Evolutionary conservation across 495 filamentous ascomycete genomes (phyloP).

Genomic region (Podospora comata): DNA sequence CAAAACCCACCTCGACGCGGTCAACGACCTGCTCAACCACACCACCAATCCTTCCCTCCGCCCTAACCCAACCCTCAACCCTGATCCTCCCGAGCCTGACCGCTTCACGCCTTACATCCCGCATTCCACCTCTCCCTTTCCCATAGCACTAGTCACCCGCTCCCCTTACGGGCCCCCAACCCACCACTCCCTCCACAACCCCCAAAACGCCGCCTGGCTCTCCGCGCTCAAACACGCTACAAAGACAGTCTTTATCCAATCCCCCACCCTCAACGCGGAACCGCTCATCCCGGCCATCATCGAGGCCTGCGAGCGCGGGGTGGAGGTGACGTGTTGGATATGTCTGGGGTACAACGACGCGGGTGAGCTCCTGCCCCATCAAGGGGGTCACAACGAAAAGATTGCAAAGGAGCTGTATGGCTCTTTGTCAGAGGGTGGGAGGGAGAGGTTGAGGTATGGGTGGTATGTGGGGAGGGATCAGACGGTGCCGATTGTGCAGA

Average conservation of each 20-base stretch:
- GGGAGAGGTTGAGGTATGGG: slow-evolving; percentile 51
- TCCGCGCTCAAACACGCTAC: slow-evolving; percentile 63
- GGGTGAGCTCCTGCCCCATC: slow-evolving; percentile 69
- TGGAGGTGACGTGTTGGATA: slow-evolving; percentile 64
- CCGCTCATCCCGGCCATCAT: slow-evolving; percentile 60
- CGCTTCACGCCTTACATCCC: slow-evolving; percentile 64
- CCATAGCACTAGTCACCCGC: slow-evolving; percentile 70
- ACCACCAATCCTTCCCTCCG: slow-evolving; percentile 52
- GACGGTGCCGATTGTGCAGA: slow-evolving; percentile 58
- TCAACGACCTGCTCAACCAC: slow-evolving; percentile 63
- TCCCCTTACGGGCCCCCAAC: slow-evolving; percentile 62
- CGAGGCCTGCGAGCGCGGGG: slow-evolving; percentile 61
- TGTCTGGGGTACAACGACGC: slow-evolving; percentile 77
- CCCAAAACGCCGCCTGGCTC: slow-evolving; percentile 71
- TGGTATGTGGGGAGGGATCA: slow-evolving; percentile 76
- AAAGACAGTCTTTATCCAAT: slow-evolving; percentile 65
- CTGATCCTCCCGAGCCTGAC: slow-evolving; percentile 42
- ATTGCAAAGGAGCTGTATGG: slow-evolving; percentile 56
- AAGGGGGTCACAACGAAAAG: slow-evolving; percentile 75
- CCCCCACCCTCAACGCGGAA: slow-evolving; percentile 71
- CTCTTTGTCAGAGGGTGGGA: slow-evolving; percentile 46
- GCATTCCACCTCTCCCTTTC: slow-evolving; percentile 51
- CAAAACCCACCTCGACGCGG: slow-evolving; percentile 54
- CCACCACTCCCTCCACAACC: slow-evolving; percentile 55
- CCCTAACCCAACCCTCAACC: slow-evolving; percentile 47